A percentile compares a stretch with the other conserved stretches of the same genome.
These are phyloP conservation scores for Esteya vermicola DNA, from an alignment of 2,329 filamentous ascomycete species.

Conservation along the genomic window DNA sequence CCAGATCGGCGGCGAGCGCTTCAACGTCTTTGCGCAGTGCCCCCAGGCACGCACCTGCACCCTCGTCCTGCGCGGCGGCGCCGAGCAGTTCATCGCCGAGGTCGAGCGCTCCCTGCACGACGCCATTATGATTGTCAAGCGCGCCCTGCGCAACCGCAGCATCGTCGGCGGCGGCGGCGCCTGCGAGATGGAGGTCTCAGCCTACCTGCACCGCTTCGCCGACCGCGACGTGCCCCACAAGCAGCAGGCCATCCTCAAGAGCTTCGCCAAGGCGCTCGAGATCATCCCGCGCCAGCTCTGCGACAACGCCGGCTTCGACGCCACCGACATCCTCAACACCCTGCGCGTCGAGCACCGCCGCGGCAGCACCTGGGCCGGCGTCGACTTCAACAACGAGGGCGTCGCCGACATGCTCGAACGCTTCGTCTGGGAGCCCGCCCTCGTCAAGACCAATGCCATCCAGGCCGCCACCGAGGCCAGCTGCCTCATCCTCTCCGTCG, in stretches of 20 bases:
- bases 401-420: constrained; percentile 87
- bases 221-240: constrained; percentile 89
- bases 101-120: constrained; percentile 96
- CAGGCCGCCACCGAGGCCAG: constrained; percentile 91
- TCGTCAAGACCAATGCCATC: constrained; percentile 95
- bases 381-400: constrained; percentile 87
- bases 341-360: constrained; percentile 92
- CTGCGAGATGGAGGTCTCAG: constrained; percentile 90
- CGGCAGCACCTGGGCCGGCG: constrained; percentile 85
- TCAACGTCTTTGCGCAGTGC: constrained; percentile 97
- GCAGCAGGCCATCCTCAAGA: constrained; percentile 95
- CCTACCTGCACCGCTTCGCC: constrained; percentile 83
- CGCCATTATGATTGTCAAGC: constrained; percentile 99
- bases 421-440: constrained; percentile 93
- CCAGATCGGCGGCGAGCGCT: constrained; percentile 92
- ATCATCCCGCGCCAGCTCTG: constrained; percentile 93
- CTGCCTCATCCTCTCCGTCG: constrained; percentile 88
- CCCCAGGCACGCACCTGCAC: constrained; percentile 95
- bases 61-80: constrained; percentile 82
- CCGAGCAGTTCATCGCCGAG: constrained; percentile 98
- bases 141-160: constrained; percentile 83
- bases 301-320: constrained; percentile 97
- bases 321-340: constrained; percentile 93
- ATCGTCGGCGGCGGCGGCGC: constrained; percentile 95
- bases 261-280: constrained; percentile 92